Conservation (phyloP, 305 asterid species). For the Solanum hybrid region DNA sequence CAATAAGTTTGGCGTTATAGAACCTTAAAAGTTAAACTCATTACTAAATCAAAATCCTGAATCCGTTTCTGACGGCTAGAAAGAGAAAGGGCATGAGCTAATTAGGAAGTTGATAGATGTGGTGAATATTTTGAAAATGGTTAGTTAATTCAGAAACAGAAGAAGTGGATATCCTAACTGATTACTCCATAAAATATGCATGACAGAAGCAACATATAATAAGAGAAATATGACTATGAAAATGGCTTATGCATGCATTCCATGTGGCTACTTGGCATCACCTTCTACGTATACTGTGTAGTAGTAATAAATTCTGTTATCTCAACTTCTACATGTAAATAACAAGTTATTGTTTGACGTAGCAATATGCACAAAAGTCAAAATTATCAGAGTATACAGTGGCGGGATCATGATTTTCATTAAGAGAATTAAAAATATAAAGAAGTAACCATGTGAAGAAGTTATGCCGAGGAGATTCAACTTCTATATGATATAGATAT, state of each 20-base stretch:
- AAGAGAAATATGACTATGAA: not conserved
- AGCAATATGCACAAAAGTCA: not conserved
- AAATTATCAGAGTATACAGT: not conserved
- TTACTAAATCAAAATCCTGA: too few species aligned
- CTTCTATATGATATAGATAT: not conserved
- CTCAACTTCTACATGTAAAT: not conserved
- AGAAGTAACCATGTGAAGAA: not conserved
- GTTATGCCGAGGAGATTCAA: not conserved
- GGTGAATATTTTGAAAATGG: not conserved
- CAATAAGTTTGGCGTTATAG: too few species aligned
- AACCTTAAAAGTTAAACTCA: too few species aligned
- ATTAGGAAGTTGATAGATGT: not conserved
- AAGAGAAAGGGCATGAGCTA: not conserved
- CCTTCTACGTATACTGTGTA: not conserved
- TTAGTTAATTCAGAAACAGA: not conserved
- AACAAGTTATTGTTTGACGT: not conserved
- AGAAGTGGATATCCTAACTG: not conserved
- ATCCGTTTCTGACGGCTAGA: too few species aligned
- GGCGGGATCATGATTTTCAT: not conserved
- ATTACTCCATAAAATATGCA: not conserved
- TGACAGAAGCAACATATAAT: not conserved
- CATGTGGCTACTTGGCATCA: not conserved
- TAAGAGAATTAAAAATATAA: not conserved
- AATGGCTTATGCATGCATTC: not conserved
- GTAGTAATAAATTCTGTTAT: not conserved